Evolutionary conservation across 306 rosid genomes (phyloP), one percentile per base, ranked within the genome.

Genomic region (Prunus davidiana): DNA sequence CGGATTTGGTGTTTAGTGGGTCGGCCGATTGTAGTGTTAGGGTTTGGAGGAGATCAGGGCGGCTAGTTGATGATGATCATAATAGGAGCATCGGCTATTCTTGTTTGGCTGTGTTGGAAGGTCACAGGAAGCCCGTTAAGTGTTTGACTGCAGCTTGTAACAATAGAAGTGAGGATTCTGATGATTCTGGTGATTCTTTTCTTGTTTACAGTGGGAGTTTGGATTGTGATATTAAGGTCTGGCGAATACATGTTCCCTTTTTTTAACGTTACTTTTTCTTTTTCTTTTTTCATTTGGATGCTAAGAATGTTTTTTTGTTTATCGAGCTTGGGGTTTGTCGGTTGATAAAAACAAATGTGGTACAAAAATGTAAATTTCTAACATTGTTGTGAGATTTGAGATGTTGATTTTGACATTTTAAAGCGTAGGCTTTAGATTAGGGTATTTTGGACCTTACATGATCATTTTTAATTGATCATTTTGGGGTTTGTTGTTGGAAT

Each of bases 11-110:
- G 62, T 90, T 83, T 12, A 90, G 97, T 80, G 97, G 96, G 0
- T 92, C 96, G 0, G 93, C 97, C 0, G 97, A 92, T 82, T 79
- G 80, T 12, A 85, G 72, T 51, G 86, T 92, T 10, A 88, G 96
- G 85, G 38, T 90, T 52, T 92, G 97, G 97, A 85, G 79, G 76
- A 87, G 87, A 85, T 25, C 19, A 7, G 25, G 34, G 0, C 85
- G 85, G 38, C 2, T n/a, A 12, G 67, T 28, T 46, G 83, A 62
- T 24, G 57, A 27, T 69, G 82, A 12, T 22, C 9, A 15, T 12
- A 13, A 24, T 25, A 56, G 28, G n/a, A 60, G 46, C 38, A 80
- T 71, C 24, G 67, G 80, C 13, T 92, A 85, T 77, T 71, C 79
- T 3, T 90, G 96, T 54, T 54, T 92, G 84, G 91, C 76, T 19